A percentile compares a stretch with the other conserved stretches of the same genome.
Conservation (phyloP, 192 early-diverging fungal genomes). For the Backusella circina region DNA sequence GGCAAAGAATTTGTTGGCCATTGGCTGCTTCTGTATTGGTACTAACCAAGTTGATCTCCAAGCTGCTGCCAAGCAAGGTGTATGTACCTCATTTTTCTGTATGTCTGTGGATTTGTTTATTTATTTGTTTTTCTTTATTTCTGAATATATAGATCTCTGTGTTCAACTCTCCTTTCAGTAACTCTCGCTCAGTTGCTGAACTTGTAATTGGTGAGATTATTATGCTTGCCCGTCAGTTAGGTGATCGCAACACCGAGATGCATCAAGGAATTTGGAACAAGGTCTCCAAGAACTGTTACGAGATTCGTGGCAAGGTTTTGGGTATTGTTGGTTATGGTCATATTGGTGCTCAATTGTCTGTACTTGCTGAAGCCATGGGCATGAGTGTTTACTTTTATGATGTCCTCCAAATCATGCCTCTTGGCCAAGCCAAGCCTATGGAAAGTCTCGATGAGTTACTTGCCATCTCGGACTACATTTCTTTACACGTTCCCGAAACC, state of each 20-base stretch:
- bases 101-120: neutral
- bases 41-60: conserved; percentile 97
- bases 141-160: conserved; percentile 69
- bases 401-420: conserved; percentile 87
- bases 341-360: conserved; percentile 96
- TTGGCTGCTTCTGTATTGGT: conserved; percentile 96
- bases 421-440: conserved; percentile 78
- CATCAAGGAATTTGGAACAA: conserved; percentile 94
- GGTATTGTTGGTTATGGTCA: conserved; percentile 99
- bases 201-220: conserved; percentile 94
- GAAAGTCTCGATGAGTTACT: conserved; percentile 80
- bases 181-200: conserved; percentile 94
- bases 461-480: conserved; percentile 79
- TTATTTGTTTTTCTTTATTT: conserved; percentile 7
- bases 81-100: conserved; percentile 18
- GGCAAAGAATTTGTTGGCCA: conserved; percentile 84
- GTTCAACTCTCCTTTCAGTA: conserved; percentile 98
- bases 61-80: conserved; percentile 79
- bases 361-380: conserved; percentile 93
- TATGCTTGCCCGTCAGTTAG: conserved; percentile 86
- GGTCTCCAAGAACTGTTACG: conserved; percentile 78
- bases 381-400: conserved; percentile 95
- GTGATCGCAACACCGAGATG: conserved; percentile 93
- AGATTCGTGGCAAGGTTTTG: conserved; percentile 94
- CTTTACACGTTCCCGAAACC: conserved; percentile 95